Evolutionary conservation across 2,329 filamentous ascomycete species (phyloP).

Genomic region (Pseudocercospora eumusae): DNA sequence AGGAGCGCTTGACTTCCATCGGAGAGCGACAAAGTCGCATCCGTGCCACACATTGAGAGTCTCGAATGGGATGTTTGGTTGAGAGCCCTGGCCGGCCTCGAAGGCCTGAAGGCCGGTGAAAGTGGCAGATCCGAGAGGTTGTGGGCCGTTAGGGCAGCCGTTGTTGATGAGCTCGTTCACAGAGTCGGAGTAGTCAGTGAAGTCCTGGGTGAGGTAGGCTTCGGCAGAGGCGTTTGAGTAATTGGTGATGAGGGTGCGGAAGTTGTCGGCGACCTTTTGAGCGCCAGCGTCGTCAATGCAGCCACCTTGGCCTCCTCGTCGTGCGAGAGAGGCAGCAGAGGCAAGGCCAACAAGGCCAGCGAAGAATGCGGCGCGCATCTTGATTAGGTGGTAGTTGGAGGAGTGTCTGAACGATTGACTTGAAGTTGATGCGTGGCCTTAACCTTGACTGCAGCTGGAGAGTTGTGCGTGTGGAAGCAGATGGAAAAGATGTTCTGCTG

Average conservation of each 20-base stretch:
- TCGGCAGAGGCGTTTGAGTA: conserved; percentile 35
- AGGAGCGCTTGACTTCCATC: conserved; percentile 32
- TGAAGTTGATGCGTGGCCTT: conserved; percentile 1
- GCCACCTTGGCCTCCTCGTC: not conserved
- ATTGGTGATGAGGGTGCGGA: conserved; percentile 37
- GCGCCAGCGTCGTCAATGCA: conserved; percentile 25
- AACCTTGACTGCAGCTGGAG: conserved; percentile 3
- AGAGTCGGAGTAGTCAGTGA: conserved; percentile 40
- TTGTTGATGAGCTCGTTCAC: conserved; percentile 39
- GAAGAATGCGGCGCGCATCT: conserved; percentile 16
- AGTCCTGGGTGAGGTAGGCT: conserved; percentile 34
- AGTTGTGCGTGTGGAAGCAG: not conserved
- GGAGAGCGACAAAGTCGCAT: conserved; percentile 37
- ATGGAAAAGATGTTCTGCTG: not conserved
- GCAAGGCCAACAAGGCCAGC: conserved; percentile 15
- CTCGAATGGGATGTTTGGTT: conserved; percentile 38
- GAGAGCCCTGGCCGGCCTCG: conserved; percentile 35
- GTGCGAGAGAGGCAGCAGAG: not conserved
- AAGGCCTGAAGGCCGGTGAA: conserved; percentile 35
- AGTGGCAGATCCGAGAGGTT: conserved; percentile 31
- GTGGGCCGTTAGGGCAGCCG: conserved; percentile 30
- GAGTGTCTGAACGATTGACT: conserved; percentile 9
- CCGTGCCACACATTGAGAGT: conserved; percentile 39
- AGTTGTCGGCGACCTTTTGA: conserved; percentile 35
- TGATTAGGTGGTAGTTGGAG: conserved; percentile 12